Evolutionary conservation across 2,329 filamentous ascomycete genomes (phyloP).

Genomic region (Monosporascus sp.): DNA sequence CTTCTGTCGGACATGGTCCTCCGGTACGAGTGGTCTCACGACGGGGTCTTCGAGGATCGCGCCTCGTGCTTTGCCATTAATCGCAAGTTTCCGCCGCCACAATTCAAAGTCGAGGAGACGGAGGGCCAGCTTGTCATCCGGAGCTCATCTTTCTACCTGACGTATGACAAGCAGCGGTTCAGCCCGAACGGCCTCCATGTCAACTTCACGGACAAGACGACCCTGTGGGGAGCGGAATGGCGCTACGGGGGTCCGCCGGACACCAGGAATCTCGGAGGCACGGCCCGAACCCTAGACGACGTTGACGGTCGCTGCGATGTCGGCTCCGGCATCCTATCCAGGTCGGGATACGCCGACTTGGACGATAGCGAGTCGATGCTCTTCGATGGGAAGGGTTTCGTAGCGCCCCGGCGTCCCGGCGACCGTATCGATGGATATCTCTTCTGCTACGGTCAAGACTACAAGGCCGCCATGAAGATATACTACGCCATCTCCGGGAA

Average conservation of each 20-base stretch:
- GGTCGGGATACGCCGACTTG: constrained; percentile 43
- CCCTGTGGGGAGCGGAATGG: constrained; percentile 40
- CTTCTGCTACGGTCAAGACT: constrained; percentile 54
- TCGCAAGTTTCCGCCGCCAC: constrained; percentile 40
- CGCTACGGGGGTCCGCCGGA: constrained; percentile 35
- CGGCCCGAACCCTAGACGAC: constrained; percentile 49
- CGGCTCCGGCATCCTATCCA: constrained; percentile 45
- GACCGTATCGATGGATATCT: constrained; percentile 53
- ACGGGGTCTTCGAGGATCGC: constrained; percentile 56
- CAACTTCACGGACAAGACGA: constrained; percentile 35
- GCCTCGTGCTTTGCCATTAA: constrained; percentile 57
- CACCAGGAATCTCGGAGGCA: constrained; percentile 32
- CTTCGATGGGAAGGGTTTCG: constrained; percentile 47
- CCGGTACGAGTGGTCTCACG: constrained; percentile 57
- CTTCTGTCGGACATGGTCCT: constrained; percentile 50
- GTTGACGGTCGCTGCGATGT: constrained; percentile 45
- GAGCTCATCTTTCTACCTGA: constrained; percentile 48
- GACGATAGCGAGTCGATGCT: constrained; percentile 53
- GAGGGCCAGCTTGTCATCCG: constrained; percentile 47
- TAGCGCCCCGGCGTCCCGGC: constrained; percentile 39
- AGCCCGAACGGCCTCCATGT: constrained; percentile 42
- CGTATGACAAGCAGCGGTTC: constrained; percentile 54
- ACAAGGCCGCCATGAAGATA: constrained; percentile 45
- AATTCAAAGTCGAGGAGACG: constrained; percentile 42
- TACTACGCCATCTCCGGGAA: constrained; percentile 51